Conservation (phyloP, 2,329 filamentous ascomycete genomes). For the Diaporthe caulivora region DNA sequence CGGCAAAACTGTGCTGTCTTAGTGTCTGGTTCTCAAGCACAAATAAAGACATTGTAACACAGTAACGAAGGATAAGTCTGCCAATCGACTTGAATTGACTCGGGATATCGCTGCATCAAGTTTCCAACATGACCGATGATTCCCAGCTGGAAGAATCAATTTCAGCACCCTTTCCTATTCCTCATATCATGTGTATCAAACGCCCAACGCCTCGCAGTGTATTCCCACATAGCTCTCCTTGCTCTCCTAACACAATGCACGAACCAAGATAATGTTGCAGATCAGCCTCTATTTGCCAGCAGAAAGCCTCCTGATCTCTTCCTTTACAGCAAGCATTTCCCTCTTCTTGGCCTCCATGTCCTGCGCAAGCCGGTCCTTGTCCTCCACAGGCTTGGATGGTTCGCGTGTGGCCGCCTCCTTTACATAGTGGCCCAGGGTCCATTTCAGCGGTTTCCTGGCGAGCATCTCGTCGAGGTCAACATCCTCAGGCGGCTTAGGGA, state of each 20-base stretch:
- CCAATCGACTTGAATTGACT: background rate
- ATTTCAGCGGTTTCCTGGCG: conserved; percentile 53
- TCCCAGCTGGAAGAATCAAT: no score
- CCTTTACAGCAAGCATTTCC: conserved; percentile 57
- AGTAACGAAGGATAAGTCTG: background rate
- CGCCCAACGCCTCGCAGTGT: conserved; percentile 25
- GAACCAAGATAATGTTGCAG: background rate
- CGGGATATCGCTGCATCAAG: conserved; percentile 3
- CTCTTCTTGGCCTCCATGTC: conserved; percentile 62
- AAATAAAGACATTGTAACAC: background rate
- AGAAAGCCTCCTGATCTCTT: conserved; percentile 39
- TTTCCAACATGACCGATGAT: background rate
- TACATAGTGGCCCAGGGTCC: conserved; percentile 55
- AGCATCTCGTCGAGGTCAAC: conserved; percentile 59
- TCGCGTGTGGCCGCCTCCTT: conserved; percentile 46
- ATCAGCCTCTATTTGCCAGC: background rate
- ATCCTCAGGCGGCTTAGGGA: conserved; percentile 55
- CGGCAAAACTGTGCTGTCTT: background rate
- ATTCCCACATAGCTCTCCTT: background rate
- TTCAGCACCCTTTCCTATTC: background rate
- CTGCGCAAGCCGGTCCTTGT: conserved; percentile 51
- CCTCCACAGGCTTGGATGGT: conserved; percentile 43
- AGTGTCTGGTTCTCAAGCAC: background rate
- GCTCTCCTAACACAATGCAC: background rate
- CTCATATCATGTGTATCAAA: background rate